Conservation (phyloP, 1,284 basidiomycete genomes). For the Apiotrichum montevideense region DNA sequence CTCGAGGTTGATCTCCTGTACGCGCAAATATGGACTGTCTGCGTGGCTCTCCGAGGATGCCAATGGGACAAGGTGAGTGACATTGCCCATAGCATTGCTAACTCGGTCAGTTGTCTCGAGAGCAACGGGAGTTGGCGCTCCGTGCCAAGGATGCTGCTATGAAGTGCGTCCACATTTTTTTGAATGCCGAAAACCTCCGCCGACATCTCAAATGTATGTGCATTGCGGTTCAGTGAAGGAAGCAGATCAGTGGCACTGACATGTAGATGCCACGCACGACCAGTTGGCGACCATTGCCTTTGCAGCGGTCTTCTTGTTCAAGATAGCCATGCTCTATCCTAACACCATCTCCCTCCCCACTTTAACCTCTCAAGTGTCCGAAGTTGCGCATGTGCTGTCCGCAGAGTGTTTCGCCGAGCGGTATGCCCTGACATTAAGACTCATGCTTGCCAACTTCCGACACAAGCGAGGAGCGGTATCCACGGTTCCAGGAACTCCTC, state of each 20-base stretch:
- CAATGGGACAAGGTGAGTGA: conserved; percentile 83
- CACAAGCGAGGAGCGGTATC: conserved; percentile 70
- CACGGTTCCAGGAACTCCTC: conserved; percentile 53
- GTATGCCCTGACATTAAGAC: conserved; percentile 78
- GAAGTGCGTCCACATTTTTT: conserved; percentile 58
- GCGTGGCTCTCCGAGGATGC: conserved; percentile 80
- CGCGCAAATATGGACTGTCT: conserved; percentile 87
- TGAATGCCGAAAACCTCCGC: conserved; percentile 32
- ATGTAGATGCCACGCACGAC: conserved; percentile 77
- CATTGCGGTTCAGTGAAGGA: too few species aligned
- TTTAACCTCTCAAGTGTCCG: conserved; percentile 38
- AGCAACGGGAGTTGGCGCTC: conserved; percentile 87
- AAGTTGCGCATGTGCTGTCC: conserved; percentile 41
- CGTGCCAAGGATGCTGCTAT: conserved; percentile 87
- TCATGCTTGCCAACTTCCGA: conserved; percentile 82
- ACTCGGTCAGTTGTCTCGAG: conserved; percentile 53
- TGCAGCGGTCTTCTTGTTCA: conserved; percentile 83
- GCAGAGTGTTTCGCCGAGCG: conserved; percentile 49
- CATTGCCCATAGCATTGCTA: neutral
- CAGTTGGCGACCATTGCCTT: conserved; percentile 86
- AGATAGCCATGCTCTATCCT: conserved; percentile 53
- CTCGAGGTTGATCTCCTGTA: conserved; percentile 81
- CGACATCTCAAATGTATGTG: conserved; percentile 38
- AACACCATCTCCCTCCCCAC: conserved; percentile 30
- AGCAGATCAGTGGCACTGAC: neutral